These are phyloP conservation scores for Hevea brasiliensis DNA, from an alignment of 345 rosid species.

Conservation along the genomic window DNA sequence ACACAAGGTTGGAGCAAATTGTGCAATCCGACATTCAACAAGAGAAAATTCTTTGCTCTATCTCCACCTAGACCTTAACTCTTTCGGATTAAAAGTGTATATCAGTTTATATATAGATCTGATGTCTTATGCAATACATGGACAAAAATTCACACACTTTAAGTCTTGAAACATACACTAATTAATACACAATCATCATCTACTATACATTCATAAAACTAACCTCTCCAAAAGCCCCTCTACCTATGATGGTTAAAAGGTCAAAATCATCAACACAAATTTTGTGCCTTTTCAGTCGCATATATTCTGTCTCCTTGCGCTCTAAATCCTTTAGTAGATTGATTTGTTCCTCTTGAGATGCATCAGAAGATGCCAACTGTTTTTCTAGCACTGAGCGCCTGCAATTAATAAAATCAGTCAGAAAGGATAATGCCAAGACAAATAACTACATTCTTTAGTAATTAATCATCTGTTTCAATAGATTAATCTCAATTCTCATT, in stretches of 20 bases:
- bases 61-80: neutral
- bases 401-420: constrained; percentile 24
- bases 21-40: neutral
- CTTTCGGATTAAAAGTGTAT: neutral
- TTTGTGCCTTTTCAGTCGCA: constrained; percentile 78
- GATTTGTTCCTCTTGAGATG: constrained; percentile 69
- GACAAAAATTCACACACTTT: neutral
- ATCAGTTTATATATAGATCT: constrained; percentile 4
- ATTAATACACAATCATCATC: neutral
- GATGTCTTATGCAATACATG: neutral
- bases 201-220: constrained; percentile 20
- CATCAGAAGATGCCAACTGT: constrained; percentile 67
- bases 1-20: neutral
- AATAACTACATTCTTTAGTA: constrained; percentile 15
- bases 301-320: constrained; percentile 81
- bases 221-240: constrained; percentile 99
- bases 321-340: constrained; percentile 76
- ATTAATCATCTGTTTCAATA: neutral
- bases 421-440: constrained; percentile 11
- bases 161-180: neutral
- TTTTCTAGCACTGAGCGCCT: constrained; percentile 70
- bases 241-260: constrained; percentile 74
- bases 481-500: constrained; percentile 8
- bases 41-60: neutral
- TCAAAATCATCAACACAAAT: constrained; percentile 85